Percentiles rank a stretch among this genome's conserved stretches.
Conservation (phyloP, 73 alveolate species). For the Blepharisma japonicum region DNA sequence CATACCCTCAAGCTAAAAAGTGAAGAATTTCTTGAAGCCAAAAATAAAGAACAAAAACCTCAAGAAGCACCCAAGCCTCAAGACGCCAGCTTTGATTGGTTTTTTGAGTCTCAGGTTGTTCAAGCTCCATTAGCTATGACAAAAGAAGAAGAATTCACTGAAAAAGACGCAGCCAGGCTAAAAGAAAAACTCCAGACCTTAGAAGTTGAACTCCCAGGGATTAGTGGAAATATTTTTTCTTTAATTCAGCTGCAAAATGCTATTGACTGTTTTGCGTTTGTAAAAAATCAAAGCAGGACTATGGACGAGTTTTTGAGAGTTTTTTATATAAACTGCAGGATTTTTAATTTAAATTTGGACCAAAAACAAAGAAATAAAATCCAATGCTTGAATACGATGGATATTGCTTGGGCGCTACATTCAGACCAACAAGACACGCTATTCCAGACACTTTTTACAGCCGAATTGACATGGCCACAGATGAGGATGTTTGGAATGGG, state of each 20-base stretch:
- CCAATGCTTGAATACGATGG: constrained; percentile 23
- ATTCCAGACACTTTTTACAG: not conserved
- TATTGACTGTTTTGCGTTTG: not conserved
- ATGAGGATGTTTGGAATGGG: constrained; percentile 22
- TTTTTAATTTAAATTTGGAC: not conserved
- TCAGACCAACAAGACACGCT: constrained; percentile 22
- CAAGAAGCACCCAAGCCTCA: too few relatives aligned
- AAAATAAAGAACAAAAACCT: too few relatives aligned
- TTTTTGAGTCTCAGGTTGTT: too few relatives aligned
- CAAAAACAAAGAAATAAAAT: constrained; percentile 14
- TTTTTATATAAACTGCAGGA: not conserved
- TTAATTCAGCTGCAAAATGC: not conserved
- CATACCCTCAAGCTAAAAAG: not conserved
- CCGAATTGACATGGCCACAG: not conserved
- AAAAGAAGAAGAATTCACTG: too few relatives aligned
- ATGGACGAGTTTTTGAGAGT: constrained; percentile 1
- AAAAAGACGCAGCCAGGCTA: too few relatives aligned
- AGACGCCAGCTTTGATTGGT: too few relatives aligned
- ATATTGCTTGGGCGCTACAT: constrained; percentile 24
- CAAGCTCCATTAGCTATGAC: too few relatives aligned
- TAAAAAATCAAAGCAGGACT: constrained; percentile 13
- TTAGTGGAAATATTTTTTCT: not conserved
- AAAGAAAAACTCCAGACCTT: too few relatives aligned
- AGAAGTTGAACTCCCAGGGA: not conserved
- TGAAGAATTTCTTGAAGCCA: not conserved